Conservation (phyloP, 495 filamentous ascomycete genomes). For the Parathielavia appendiculata region DNA sequence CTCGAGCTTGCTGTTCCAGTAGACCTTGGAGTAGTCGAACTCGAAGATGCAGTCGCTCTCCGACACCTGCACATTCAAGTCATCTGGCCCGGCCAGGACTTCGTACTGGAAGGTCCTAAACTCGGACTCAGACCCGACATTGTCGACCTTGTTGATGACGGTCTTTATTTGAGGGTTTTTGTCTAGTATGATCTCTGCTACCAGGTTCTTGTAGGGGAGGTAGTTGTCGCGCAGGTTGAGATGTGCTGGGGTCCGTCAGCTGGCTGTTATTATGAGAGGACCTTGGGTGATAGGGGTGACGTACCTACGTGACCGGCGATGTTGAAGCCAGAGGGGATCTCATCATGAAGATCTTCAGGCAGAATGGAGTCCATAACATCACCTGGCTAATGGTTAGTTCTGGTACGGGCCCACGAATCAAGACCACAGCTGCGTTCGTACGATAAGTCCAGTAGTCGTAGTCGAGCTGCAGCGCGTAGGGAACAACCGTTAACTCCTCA, state of each 20-base stretch:
- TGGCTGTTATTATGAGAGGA: not conserved
- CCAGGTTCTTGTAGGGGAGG: constrained; percentile 73
- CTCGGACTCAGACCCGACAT: constrained; percentile 75
- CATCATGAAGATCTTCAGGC: constrained; percentile 56
- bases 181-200: constrained; percentile 78
- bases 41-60: constrained; percentile 59
- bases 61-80: constrained; percentile 71
- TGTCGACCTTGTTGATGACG: constrained; percentile 92
- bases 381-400: constrained; percentile 42
- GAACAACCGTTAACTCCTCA: constrained; percentile 60
- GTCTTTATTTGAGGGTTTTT: constrained; percentile 75
- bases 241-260: constrained; percentile 55
- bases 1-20: constrained; percentile 91
- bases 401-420: not conserved
- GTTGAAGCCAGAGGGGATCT: constrained; percentile 81
- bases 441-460: constrained; percentile 85
- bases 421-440: constrained; percentile 35
- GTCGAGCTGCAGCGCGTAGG: constrained; percentile 67
- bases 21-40: constrained; percentile 83
- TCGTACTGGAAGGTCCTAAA: constrained; percentile 94
- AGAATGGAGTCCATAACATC: constrained; percentile 79
- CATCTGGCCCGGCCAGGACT: constrained; percentile 70
- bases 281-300: constrained; percentile 15
- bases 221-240: constrained; percentile 81
- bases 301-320: constrained; percentile 81